A percentile compares a stretch with the other conserved stretches of the same genome.
Conservation (phyloP, 106 monocot genomes). For the Apostasia ramifera region DNA sequence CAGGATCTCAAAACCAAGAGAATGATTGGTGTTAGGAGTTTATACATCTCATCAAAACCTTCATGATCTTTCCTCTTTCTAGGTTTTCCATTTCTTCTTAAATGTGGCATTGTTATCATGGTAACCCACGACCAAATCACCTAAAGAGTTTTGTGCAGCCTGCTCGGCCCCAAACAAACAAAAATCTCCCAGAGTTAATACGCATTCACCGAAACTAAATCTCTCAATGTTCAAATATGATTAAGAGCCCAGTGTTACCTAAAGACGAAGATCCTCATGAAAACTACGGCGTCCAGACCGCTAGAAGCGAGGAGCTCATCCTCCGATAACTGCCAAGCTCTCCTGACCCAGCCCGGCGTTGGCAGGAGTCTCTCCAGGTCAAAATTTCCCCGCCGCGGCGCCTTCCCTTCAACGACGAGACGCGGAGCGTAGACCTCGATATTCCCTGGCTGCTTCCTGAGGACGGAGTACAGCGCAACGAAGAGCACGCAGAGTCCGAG, state of each 20-base stretch:
- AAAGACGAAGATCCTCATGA: slow-evolving; percentile 82
- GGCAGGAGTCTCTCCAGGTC: slow-evolving; percentile 65
- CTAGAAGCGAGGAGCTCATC: slow-evolving; percentile 53
- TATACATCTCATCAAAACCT: too few species aligned
- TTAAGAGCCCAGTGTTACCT: slow-evolving; percentile 25
- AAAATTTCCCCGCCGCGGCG: slow-evolving; percentile 13
- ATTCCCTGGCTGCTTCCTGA: slow-evolving; percentile 63
- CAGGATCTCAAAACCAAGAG: too few species aligned
- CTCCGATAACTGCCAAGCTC: slow-evolving; percentile 61
- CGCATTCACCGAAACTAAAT: neutral
- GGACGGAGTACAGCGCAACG: slow-evolving; percentile 61
- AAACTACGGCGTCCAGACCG: slow-evolving; percentile 89
- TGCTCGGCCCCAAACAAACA: neutral
- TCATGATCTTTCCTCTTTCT: too few species aligned
- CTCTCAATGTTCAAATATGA: neutral
- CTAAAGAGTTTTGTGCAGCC: too few species aligned
- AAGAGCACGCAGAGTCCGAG: slow-evolving; percentile 73
- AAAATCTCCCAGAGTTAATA: neutral
- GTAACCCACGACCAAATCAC: too few species aligned
- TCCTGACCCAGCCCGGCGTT: slow-evolving; percentile 58
- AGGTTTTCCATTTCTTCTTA: too few species aligned
- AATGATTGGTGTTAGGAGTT: too few species aligned
- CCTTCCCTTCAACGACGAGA: slow-evolving; percentile 47
- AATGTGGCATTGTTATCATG: too few species aligned
- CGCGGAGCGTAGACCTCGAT: slow-evolving; percentile 68